phyloP scores from a whole-genome alignment of 495 filamentous ascomycete genomes.

The Penicillium macrosclerotiorum region DNA sequence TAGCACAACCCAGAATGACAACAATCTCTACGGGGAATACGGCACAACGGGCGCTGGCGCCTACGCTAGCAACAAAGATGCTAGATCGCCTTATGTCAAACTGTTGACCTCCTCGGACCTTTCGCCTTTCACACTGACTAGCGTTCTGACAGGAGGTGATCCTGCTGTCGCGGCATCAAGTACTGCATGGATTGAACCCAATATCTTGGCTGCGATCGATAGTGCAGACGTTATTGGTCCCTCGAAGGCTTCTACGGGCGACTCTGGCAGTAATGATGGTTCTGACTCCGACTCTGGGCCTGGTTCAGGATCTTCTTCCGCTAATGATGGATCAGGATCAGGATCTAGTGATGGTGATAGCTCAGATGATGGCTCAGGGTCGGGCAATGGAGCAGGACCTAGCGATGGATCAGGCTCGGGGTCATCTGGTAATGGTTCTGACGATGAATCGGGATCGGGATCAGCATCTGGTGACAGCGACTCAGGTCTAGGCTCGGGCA shows the following conservation, averaged over 20 bases:
- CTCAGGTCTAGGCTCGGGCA: background rate
- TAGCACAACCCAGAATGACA: conserved; percentile 1
- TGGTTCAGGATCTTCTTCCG: background rate
- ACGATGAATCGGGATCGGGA: background rate
- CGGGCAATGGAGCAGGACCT: background rate
- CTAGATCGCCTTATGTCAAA: conserved; percentile 2
- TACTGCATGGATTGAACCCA: conserved; percentile 9
- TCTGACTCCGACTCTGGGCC: background rate
- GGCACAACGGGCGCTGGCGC: conserved; percentile 5
- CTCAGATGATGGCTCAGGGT: background rate
- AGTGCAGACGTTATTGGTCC: conserved; percentile 6
- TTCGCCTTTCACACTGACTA: no score
- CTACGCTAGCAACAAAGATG: conserved; percentile 6
- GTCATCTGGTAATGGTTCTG: background rate
- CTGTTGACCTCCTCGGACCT: no score
- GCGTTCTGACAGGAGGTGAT: conserved; percentile 2
- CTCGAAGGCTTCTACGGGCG: no score
- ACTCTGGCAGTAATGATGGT: background rate
- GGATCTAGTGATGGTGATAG: background rate
- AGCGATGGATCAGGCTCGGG: background rate
- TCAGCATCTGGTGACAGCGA: background rate
- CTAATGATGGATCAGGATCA: background rate
- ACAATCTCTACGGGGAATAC: conserved; percentile 14
- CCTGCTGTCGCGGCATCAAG: conserved; percentile 5
- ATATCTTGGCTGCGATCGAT: conserved; percentile 3